These are phyloP conservation scores for Brassica juncea DNA, from an alignment of 345 rosid species.

Conservation along the genomic window DNA sequence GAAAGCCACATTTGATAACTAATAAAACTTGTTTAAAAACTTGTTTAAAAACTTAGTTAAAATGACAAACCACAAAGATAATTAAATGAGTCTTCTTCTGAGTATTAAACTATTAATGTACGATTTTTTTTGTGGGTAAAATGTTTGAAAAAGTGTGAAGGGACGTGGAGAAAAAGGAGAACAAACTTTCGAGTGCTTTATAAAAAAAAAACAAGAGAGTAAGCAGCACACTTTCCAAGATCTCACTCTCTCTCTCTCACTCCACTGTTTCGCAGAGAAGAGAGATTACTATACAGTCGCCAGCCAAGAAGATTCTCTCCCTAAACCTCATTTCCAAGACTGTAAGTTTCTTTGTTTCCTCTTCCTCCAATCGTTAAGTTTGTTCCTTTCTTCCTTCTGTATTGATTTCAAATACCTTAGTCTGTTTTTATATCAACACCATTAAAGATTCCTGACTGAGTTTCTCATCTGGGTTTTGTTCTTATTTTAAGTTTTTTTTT, in stretches of 20 bases:
- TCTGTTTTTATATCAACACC: conserved; percentile 5
- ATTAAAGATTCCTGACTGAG: neutral
- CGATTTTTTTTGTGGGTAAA: neutral
- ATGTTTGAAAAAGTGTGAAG: neutral
- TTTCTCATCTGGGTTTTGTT: neutral
- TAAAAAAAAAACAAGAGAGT: conserved; percentile 14
- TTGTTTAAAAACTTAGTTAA: neutral
- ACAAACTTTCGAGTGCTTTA: conserved; percentile 24
- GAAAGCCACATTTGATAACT: neutral
- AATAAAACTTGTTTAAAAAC: neutral
- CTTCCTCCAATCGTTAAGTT: conserved; percentile 10
- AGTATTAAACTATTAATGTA: neutral
- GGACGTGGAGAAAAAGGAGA: conserved; percentile 18
- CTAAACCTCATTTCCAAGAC: conserved; percentile 1
- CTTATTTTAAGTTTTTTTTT: neutral
- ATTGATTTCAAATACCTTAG: neutral
- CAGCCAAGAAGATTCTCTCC: conserved; percentile 1
- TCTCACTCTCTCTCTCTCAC: conserved; percentile 17
- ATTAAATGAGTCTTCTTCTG: neutral
- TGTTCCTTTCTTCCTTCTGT: neutral
- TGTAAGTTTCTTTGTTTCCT: conserved; percentile 22
- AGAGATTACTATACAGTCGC: conserved; percentile 22
- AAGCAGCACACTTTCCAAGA: conserved; percentile 29
- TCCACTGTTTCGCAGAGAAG: conserved; percentile 11
- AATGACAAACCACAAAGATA: neutral